Base-by-base conservation (phyloP, 768 basidiomycete genomes). In the Rubroboletus satanas region DNA sequence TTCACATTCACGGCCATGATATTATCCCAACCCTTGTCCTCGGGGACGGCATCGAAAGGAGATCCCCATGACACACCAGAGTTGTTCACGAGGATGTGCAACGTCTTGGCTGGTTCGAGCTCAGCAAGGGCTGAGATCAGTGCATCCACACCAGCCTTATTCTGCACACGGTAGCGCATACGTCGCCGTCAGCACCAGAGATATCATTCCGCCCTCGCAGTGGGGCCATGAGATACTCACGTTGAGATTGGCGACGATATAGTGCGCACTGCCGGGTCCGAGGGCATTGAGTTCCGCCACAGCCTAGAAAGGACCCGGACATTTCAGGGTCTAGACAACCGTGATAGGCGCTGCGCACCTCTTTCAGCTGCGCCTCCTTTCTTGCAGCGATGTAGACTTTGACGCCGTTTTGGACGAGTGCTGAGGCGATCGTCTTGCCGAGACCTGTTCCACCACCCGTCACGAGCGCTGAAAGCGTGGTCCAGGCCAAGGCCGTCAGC, bases 321-420 rank as follows among this genome's bases (percentile, higher is more conserved):
- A 7, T 14, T 32, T 49, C 12, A 29, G 12, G 10, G 33, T n/a
- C 41, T 17, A 8, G 58, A 75, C 39, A 49, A 83, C 86, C 75
- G 5, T 12, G 6, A 32, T 17, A 26, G 9, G 38, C 2, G 18
- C 11, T 26, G 47, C 78, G 49, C 52, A 87, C 89, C 78, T 88
- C 81, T 72, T 87, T 83, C 54, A 95, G 77, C 62, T 87, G 86
- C 18, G 76, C 67, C 73, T 90, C 88, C 67, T 92, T 93, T 52
- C 93, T 78, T 11, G 90, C 85, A 14, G 93, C 91, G 60, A 95
- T 93, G 73, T 94, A 93, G 39, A 96, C 93, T 62, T 83, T 87
- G 33, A 87, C 90, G 12, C 93, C 93, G 63, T 94, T 93, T 71
- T 86, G 82, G 1, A 87, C 88, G 61, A 91, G 86, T 1, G 88